phyloP scores from a whole-genome alignment of 202 grass and related monocot genomes.

The Digitaria exilis region DNA sequence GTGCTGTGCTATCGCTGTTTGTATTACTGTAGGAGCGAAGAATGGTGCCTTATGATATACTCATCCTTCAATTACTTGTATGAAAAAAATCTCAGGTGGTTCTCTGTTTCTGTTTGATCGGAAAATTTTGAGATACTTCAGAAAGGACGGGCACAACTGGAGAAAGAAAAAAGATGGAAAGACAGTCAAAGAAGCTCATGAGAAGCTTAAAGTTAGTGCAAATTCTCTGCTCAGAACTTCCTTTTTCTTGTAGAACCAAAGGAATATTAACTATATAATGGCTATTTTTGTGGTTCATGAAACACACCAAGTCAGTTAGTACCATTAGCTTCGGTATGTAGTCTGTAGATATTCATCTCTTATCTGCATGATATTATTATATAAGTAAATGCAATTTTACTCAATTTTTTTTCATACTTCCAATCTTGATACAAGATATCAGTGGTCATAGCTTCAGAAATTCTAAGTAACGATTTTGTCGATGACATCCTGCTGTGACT shows the following conservation, averaged over 20 bases:
- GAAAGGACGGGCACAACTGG: constrained; percentile 98
- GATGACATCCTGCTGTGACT: not conserved
- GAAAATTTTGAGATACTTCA: constrained; percentile 97
- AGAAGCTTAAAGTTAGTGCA: constrained; percentile 77
- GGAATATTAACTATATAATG: not conserved
- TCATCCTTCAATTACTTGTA: not conserved
- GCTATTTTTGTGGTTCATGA: constrained; percentile 10
- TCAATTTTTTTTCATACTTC: not conserved
- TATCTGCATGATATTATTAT: not conserved
- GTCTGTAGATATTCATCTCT: not conserved
- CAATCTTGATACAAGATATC: not conserved
- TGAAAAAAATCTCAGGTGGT: constrained; percentile 65
- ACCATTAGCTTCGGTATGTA: too few species aligned
- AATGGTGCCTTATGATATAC: not conserved
- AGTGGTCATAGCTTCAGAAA: not conserved
- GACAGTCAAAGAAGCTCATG: constrained; percentile 98
- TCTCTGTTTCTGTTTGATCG: constrained; percentile 97
- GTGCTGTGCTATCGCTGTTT: not conserved
- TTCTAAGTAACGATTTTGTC: constrained; percentile 15
- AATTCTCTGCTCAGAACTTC: not conserved
- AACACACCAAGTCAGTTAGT: not conserved
- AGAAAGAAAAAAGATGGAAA: constrained; percentile 99
- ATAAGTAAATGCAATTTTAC: constrained; percentile 6
- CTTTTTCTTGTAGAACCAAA: constrained; percentile 11
- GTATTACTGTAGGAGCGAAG: not conserved